Evolutionary conservation across 2,329 filamentous ascomycete genomes (phyloP).

Genomic region (Diaporthe helianthi): DNA sequence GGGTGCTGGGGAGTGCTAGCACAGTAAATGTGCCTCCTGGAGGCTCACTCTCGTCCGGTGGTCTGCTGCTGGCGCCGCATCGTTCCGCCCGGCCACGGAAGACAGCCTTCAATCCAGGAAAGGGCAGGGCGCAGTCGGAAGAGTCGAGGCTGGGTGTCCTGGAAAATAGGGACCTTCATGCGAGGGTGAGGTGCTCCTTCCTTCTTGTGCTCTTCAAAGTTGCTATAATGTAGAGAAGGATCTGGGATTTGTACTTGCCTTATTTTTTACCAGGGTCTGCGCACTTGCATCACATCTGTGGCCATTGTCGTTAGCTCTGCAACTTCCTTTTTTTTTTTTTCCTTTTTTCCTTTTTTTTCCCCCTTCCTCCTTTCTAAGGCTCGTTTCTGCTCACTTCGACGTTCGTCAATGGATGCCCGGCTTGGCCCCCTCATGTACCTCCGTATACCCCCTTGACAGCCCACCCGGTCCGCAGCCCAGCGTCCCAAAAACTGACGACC

Average conservation of each 20-base stretch:
- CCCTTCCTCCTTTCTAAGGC: background rate
- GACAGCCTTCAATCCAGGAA: slow-evolving; percentile 7
- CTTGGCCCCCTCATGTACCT: slow-evolving; percentile 20
- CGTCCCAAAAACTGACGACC: slow-evolving; percentile 25
- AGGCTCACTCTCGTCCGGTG: slow-evolving; percentile 34
- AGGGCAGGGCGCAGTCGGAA: slow-evolving; percentile 18
- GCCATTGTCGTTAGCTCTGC: slow-evolving; percentile 15
- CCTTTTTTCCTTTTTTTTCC: background rate
- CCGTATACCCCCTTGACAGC: slow-evolving; percentile 21
- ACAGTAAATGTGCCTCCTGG: background rate
- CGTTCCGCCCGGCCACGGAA: slow-evolving; percentile 1
- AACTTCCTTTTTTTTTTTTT: background rate
- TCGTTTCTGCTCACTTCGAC: background rate
- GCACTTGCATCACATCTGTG: slow-evolving; percentile 15
- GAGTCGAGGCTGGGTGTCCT: slow-evolving; percentile 10
- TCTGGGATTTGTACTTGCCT: background rate
- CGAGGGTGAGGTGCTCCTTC: background rate
- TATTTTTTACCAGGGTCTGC: slow-evolving; percentile 1
- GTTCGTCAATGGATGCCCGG: slow-evolving; percentile 17
- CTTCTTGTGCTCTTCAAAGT: background rate
- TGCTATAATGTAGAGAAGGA: background rate
- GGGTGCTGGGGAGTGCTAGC: background rate
- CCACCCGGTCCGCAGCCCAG: slow-evolving; percentile 21
- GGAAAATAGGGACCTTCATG: background rate
- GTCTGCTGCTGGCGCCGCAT: slow-evolving; percentile 14